Evolutionary conservation across 2,329 filamentous ascomycete genomes (phyloP), one percentile per base, ranked within the genome.

Genomic region (Cladosporium cucumerinum): DNA sequence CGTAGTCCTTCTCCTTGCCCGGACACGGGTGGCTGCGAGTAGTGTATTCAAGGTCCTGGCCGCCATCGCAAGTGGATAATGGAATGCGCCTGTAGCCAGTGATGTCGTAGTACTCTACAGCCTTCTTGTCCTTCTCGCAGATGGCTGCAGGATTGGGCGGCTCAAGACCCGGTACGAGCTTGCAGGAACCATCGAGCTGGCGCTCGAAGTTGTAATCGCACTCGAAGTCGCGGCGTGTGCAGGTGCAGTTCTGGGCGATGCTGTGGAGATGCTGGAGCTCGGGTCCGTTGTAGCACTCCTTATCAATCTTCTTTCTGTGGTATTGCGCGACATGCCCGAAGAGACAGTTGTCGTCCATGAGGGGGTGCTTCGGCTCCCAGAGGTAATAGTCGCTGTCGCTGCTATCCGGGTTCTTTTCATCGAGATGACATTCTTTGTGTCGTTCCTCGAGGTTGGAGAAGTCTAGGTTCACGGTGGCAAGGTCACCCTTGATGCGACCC

Each of bases 161-260:
- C 11, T 84, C 69, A 48, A 93, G 85, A 16, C 94, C 94, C 0
- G 84, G 77, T 1, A 98, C 92, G 14, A 96, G 86, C 5, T 78
- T 78, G 79, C 95, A 99, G 67, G 89, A 87, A 57, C 90, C 89
- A 73, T 93, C 90, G 30, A 81, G 84, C 76, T 91, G 86, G 55
- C 90, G 86, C 75, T 98, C 89, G 77, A 87, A 99, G 78, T 99
- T 99, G 83, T 92, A 99, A 75, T 96, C 94, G 79, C 95, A 99
- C 84, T 99, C 95, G 75, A 89, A 99, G 78, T 99, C 95, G 65
- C 87, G 85, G 61, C 92, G 85, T 10, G 87, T 90, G 79, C 95
- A 99, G 66, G 86, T 83, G 82, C 95, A 99, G 76, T 96, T 92
- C 68, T 85, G 80, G 21, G 80, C 80, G 69, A 91, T 88, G 69